phyloP scores from a whole-genome alignment of 257 asterid species.

The Verbascum thapsus region DNA sequence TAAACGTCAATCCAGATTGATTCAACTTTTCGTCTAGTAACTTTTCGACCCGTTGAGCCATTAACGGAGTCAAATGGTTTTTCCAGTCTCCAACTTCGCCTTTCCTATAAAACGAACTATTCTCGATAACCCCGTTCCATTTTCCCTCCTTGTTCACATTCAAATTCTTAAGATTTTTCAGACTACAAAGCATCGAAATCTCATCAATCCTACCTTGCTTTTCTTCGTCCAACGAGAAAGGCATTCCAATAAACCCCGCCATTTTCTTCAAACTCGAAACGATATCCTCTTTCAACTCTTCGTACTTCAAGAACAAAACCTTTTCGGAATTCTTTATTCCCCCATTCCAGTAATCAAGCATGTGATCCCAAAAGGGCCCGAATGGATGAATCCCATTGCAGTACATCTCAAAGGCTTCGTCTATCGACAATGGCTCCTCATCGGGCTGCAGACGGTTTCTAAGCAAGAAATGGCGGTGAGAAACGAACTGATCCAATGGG shows the following conservation, averaged over 20 bases:
- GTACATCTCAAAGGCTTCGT: constrained; percentile 20
- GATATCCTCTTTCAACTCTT: constrained; percentile 24
- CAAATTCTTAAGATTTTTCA: constrained; percentile 18
- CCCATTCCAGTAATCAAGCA: constrained; percentile 24
- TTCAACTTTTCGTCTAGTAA: constrained; percentile 1
- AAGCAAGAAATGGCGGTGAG: constrained; percentile 10
- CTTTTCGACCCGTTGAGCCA: neutral
- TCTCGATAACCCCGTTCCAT: neutral
- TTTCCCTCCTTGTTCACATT: constrained; percentile 18
- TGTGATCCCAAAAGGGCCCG: constrained; percentile 38
- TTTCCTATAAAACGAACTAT: constrained; percentile 26
- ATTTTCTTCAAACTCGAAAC: constrained; percentile 7
- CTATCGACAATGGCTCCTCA: neutral
- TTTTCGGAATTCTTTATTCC: neutral
- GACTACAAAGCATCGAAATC: constrained; percentile 23
- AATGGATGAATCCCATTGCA: constrained; percentile 17
- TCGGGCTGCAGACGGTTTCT: neutral
- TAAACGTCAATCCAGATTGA: too few species aligned
- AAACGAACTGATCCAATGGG: constrained; percentile 32
- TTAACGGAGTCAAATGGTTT: neutral
- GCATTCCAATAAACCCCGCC: constrained; percentile 24
- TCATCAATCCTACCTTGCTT: constrained; percentile 14
- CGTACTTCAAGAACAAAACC: constrained; percentile 34
- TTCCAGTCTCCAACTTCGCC: constrained; percentile 33
- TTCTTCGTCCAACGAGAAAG: constrained; percentile 31